Evolutionary conservation across 169 alveolate genomes (phyloP).

Genomic region (Plasmodium coatneyi): DNA sequence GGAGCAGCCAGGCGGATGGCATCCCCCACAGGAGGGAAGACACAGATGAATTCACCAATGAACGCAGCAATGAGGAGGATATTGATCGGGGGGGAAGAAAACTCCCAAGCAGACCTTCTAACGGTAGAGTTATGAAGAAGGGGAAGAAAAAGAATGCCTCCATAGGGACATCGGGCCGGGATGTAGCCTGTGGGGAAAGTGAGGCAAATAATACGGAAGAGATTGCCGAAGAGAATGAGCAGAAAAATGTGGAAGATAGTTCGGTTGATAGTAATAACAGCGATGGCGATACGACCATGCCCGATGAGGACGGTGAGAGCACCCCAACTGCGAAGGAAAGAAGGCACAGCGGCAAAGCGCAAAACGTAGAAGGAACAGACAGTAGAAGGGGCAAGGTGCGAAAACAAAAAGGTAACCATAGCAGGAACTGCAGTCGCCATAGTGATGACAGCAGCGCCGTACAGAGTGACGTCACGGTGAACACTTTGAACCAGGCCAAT

Average conservation of each 20-base stretch:
- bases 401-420: neutral
- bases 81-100: neutral
- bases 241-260: neutral
- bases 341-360: neutral
- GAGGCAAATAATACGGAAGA: neutral
- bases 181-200: neutral
- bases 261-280: neutral
- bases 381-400: neutral
- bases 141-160: neutral
- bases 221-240: neutral
- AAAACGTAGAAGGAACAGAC: neutral
- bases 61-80: neutral
- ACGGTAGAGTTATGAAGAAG: neutral
- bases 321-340: neutral
- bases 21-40: neutral
- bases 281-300: neutral
- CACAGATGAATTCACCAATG: neutral
- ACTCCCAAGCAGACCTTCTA: neutral
- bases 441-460: neutral
- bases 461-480: neutral
- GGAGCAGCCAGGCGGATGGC: neutral
- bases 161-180: neutral
- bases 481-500: neutral
- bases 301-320: neutral
- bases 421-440: neutral